phyloP scores from a whole-genome alignment of 1,284 basidiomycete genomes.

The Porogramme epimiltina region DNA sequence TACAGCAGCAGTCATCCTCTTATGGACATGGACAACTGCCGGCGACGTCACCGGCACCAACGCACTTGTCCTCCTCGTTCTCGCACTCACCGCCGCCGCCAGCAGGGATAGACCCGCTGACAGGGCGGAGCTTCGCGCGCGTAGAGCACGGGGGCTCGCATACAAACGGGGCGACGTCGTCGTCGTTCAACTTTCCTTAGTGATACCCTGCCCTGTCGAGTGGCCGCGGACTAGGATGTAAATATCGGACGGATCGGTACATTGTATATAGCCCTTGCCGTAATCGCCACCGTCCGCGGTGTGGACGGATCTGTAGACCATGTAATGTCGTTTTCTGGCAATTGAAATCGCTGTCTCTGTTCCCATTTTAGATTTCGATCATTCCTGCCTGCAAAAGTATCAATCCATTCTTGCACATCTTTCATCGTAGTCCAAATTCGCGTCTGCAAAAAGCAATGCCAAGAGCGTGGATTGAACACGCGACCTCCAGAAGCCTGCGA shows the following conservation, averaged over 20 bases:
- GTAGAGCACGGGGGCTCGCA: constrained; percentile 10
- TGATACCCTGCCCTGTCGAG: background rate
- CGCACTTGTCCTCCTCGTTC: constrained; percentile 5
- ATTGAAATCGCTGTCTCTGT: background rate
- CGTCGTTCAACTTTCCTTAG: constrained; percentile 12
- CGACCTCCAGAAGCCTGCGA: too few species aligned
- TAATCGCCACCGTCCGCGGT: constrained; percentile 2
- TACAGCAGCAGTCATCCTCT: constrained; percentile 4
- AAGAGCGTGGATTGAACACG: too few species aligned
- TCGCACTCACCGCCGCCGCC: constrained; percentile 6
- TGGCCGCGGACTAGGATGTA: background rate
- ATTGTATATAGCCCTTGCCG: constrained; percentile 4
- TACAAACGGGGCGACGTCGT: constrained; percentile 4
- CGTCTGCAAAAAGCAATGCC: too few species aligned
- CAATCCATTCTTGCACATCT: too few species aligned
- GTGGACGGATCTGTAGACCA: constrained; percentile 9
- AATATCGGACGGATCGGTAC: background rate
- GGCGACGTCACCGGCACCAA: background rate
- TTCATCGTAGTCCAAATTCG: too few species aligned
- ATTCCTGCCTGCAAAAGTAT: too few species aligned
- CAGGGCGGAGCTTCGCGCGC: constrained; percentile 10
- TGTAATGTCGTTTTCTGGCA: background rate
- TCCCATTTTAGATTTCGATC: background rate
- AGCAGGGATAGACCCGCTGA: constrained; percentile 13
- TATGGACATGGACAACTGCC: constrained; percentile 9